Conservation (phyloP, 2,329 filamentous ascomycete genomes). For the Scytalidium lignicola region DNA sequence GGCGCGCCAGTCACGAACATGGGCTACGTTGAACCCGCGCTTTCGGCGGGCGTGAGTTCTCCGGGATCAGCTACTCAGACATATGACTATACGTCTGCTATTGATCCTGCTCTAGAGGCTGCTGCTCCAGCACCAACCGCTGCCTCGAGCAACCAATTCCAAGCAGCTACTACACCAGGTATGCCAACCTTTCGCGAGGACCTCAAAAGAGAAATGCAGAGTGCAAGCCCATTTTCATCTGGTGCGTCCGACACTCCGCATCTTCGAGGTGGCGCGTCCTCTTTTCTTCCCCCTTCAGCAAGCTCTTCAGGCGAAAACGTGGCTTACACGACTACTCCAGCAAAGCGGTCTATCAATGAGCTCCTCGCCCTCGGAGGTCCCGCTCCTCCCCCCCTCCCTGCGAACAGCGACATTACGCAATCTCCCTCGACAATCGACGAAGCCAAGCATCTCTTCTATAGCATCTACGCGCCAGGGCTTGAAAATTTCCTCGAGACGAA, state of each 20-base stretch:
- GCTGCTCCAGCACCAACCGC: slow-evolving; percentile 21
- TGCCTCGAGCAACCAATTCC: slow-evolving; percentile 12
- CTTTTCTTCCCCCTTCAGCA: slow-evolving; percentile 28
- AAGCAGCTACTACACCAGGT: slow-evolving; percentile 22
- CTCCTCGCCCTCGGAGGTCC: slow-evolving; percentile 60
- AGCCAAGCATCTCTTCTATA: slow-evolving; percentile 66
- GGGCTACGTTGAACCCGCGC: slow-evolving; percentile 24
- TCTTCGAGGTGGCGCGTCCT: slow-evolving; percentile 47
- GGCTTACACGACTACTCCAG: slow-evolving; percentile 44
- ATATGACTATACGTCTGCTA: slow-evolving; percentile 54
- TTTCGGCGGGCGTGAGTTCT: slow-evolving; percentile 36
- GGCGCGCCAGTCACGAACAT: slow-evolving; percentile 17
- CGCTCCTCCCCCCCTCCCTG: slow-evolving; percentile 50
- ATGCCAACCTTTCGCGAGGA: slow-evolving; percentile 22
- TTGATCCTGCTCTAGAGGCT: slow-evolving; percentile 62
- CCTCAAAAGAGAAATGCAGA: slow-evolving; percentile 27
- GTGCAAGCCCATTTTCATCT: slow-evolving; percentile 29
- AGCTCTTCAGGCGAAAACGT: slow-evolving; percentile 27
- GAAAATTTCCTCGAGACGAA: slow-evolving; percentile 74
- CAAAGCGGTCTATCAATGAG: slow-evolving; percentile 68
- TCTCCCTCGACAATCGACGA: slow-evolving; percentile 52
- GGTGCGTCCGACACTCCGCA: slow-evolving; percentile 35
- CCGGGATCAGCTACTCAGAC: slow-evolving; percentile 38
- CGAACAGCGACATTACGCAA: slow-evolving; percentile 40
- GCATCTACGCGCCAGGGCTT: slow-evolving; percentile 70